Conservation (phyloP, 176 grass and related monocot genomes). For the Canna indica region DNA sequence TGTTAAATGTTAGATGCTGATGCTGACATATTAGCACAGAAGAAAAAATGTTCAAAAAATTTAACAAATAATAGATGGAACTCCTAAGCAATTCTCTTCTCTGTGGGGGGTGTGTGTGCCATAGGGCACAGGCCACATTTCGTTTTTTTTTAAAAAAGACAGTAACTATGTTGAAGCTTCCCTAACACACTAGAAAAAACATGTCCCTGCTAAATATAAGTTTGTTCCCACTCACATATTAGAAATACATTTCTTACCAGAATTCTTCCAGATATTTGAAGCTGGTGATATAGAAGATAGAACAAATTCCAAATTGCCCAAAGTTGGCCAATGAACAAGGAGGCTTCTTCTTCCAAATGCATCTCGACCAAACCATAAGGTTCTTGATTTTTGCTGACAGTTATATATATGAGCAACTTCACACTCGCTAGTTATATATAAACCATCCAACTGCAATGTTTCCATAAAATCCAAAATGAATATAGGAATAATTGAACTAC, state of each 20-base stretch:
- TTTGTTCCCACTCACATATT: background rate
- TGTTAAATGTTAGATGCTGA: constrained; percentile 9
- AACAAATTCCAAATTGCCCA: constrained; percentile 55
- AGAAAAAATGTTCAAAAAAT: background rate
- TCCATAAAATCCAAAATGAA: background rate
- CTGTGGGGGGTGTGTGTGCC: no score
- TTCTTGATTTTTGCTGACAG: constrained; percentile 45
- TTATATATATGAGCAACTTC: constrained; percentile 26
- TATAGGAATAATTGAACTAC: constrained; percentile 22
- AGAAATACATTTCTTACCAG: constrained; percentile 22
- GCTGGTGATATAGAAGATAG: constrained; percentile 65
- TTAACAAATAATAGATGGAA: background rate
- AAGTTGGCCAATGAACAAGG: constrained; percentile 75
- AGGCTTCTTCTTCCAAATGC: constrained; percentile 84
- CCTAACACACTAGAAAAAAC: background rate
- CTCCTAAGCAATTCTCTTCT: background rate
- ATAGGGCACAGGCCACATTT: no score
- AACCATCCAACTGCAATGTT: background rate
- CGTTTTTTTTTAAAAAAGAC: background rate
- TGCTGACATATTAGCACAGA: constrained; percentile 8
- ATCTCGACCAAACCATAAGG: constrained; percentile 73
- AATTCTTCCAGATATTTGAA: constrained; percentile 24
- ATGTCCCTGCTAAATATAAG: background rate
- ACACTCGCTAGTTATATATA: constrained; percentile 2
- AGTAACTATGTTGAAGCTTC: background rate